These are phyloP conservation scores for Lentithecium fluviatile DNA, from an alignment of 495 filamentous ascomycete species.

Conservation along the genomic window DNA sequence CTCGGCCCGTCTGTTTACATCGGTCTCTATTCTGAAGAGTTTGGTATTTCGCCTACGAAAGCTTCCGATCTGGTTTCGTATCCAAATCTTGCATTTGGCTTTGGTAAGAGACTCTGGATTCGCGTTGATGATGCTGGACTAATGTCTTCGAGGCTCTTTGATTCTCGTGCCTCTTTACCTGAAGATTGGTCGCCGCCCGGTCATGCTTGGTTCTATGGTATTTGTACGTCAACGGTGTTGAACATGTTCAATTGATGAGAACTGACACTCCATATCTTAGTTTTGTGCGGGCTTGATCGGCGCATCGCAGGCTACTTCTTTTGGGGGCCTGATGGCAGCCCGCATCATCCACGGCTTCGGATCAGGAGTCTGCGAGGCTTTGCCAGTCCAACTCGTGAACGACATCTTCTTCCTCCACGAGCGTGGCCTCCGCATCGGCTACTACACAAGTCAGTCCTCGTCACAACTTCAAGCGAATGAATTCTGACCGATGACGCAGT, in stretches of 20 bases:
- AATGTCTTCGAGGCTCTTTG: constrained; percentile 8
- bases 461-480: constrained; percentile 8
- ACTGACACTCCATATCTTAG: constrained; percentile 36
- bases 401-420: constrained; percentile 68
- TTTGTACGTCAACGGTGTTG: constrained; percentile 42
- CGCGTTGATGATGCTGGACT: too few species aligned
- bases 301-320: constrained; percentile 53
- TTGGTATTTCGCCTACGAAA: constrained; percentile 49
- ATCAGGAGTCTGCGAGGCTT: constrained; percentile 60
- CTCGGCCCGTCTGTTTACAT: constrained; percentile 63
- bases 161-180: constrained; percentile 57
- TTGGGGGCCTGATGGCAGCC: constrained; percentile 53
- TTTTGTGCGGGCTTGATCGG: constrained; percentile 59
- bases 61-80: constrained; percentile 61
- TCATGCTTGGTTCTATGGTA: constrained; percentile 53
- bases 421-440: constrained; percentile 57
- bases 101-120: constrained; percentile 50
- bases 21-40: constrained; percentile 55
- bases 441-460: constrained; percentile 52
- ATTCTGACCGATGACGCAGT: constrained; percentile 40
- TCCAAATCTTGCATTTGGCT: constrained; percentile 63
- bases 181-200: constrained; percentile 57
- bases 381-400: constrained; percentile 64
- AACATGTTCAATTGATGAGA: too few species aligned
- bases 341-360: constrained; percentile 58